Evolutionary conservation across 495 filamentous ascomycete genomes (phyloP), one percentile per base, ranked within the genome.

Genomic region (Tirmania nivea): DNA sequence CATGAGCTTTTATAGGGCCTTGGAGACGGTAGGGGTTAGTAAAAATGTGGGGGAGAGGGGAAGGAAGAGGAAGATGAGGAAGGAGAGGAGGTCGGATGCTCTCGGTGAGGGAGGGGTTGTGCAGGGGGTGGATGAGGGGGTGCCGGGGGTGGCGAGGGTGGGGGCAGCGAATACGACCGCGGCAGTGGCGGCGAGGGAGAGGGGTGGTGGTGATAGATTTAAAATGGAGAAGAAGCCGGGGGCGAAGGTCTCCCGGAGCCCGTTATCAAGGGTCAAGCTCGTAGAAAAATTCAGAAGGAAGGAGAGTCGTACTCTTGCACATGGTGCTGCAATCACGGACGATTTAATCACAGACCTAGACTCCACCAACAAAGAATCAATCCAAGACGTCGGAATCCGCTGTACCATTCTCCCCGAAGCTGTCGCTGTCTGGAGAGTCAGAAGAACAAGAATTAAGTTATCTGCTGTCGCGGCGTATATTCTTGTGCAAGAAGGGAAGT

Each of bases 341-440:
- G 25, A 31, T 31, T 31, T 31, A 31, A 31, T 1, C 25, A 31
- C 25, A 3, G 25, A 31, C 25, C 25, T 31, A 3, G 25, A 31
- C 2, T 4, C 39, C 17, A 45, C 17, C 3, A 14, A n/a, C 14
- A 50, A 5, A 3, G 48, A 50, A 31, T 25, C 25, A 19, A 5
- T 31, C 48, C 16, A 50, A 19, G 25, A n/a, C 16, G 1, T 25
- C 48, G 75, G 70, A 9, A 81, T 90, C 76, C 70, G 78, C 3
- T 93, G 86, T 61, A 70, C 73, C 0, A 69, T 88, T 12, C 61
- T 89, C 0, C 67, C 72, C 8, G 75, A 82, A 19, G 72, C 69
- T 17, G 75, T 79, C 1, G 84, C 83, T 0, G 76, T 75, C 0
- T 90, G 86, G 86, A 66, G 66, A 34, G 65, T 83, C 35, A 79